These are phyloP conservation scores for Paspalum vaginatum DNA, from an alignment of 176 grass and related monocot genomes.

Conservation along the genomic window DNA sequence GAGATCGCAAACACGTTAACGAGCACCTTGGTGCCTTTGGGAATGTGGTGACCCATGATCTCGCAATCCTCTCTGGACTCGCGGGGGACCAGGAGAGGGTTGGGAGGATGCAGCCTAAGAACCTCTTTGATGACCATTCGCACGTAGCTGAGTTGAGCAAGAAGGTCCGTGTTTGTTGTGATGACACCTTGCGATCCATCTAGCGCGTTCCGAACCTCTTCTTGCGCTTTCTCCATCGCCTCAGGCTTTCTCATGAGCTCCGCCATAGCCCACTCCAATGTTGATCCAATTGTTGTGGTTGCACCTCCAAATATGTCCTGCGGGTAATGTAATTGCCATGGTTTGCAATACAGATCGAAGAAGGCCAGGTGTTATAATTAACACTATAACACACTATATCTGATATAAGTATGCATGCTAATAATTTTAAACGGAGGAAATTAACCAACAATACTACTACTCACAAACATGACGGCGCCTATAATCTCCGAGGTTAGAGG, in stretches of 20 bases:
- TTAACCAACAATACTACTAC: not conserved
- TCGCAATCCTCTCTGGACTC: not conserved
- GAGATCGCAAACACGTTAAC: conserved; percentile 26
- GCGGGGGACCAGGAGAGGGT: not conserved
- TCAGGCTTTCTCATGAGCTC: conserved; percentile 19
- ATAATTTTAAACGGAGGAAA: not conserved
- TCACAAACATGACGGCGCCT: conserved; percentile 13
- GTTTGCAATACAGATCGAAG: too few species aligned
- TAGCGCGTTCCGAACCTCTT: not conserved
- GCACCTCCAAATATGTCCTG: not conserved
- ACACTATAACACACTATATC: too few species aligned
- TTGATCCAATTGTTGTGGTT: conserved; percentile 17
- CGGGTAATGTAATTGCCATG: too few species aligned
- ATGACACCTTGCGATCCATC: not conserved
- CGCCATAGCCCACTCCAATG: conserved; percentile 9
- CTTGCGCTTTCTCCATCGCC: not conserved
- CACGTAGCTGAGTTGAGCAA: not conserved
- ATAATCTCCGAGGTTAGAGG: conserved; percentile 36
- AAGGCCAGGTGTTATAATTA: too few species aligned
- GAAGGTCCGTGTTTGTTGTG: not conserved
- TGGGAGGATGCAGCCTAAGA: conserved; percentile 28
- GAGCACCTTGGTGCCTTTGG: not conserved
- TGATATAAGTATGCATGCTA: too few species aligned
- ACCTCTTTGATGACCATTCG: conserved; percentile 29
- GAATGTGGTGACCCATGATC: conserved; percentile 14